Percentiles rank a stretch among this genome's conserved stretches.
phyloP scores from a whole-genome alignment of 2,329 filamentous ascomycete genomes.

The Paraphaeosphaeria sporulosa region DNA sequence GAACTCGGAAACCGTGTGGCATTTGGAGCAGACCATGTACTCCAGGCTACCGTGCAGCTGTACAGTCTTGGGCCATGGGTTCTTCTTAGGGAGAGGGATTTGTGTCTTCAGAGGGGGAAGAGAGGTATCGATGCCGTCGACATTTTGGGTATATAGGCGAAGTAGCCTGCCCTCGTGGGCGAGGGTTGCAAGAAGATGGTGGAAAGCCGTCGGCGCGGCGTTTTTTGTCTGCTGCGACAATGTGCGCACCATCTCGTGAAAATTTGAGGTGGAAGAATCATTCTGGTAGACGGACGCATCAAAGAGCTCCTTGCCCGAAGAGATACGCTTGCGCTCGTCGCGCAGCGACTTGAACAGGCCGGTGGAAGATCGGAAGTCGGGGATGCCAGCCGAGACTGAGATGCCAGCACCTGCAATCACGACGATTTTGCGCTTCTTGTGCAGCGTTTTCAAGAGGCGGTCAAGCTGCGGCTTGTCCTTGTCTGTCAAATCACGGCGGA shows the following conservation, averaged over 20 bases:
- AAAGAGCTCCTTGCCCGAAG: conserved; percentile 93
- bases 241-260: conserved; percentile 95
- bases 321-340: conserved; percentile 87
- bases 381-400: conserved; percentile 94
- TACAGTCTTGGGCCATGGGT: conserved; percentile 90
- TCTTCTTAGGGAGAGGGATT: conserved; percentile 82
- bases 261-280: conserved; percentile 84
- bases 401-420: conserved; percentile 97
- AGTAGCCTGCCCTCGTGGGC: conserved; percentile 86
- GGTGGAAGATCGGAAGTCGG: conserved; percentile 91
- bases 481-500: conserved; percentile 64
- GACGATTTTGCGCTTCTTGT: conserved; percentile 94
- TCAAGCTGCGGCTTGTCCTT: conserved; percentile 70
- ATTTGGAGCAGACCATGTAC: conserved; percentile 98
- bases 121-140: conserved; percentile 90
- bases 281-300: conserved; percentile 98
- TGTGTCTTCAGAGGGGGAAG: conserved; percentile 80
- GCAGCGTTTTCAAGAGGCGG: conserved; percentile 75
- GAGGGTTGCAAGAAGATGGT: conserved; percentile 90
- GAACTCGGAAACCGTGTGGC: conserved; percentile 77
- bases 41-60: conserved; percentile 93
- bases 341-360: conserved; percentile 88
- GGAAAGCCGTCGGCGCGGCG: conserved; percentile 85
- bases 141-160: conserved; percentile 94
- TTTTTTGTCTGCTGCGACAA: conserved; percentile 79